These are phyloP conservation scores for Auxenochlorella pyrenoidosa DNA, from an alignment of 139 green algal genomes.

Conservation along the genomic window DNA sequence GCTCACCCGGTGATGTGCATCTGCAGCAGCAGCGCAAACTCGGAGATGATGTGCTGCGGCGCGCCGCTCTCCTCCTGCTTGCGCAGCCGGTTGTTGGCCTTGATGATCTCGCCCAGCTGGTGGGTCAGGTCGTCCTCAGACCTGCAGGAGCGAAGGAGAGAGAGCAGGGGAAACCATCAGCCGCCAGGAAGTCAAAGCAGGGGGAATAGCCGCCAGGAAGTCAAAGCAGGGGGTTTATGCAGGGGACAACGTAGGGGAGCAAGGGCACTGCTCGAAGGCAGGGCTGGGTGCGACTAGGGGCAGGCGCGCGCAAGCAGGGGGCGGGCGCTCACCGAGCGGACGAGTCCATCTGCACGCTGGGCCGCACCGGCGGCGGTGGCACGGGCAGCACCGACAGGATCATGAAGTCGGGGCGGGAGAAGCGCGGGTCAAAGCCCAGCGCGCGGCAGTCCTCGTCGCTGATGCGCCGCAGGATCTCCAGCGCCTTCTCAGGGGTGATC, in stretches of 20 bases:
- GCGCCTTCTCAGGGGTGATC: conserved; percentile 80
- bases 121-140: conserved; percentile 99
- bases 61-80: conserved; percentile 89
- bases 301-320: neutral
- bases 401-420: conserved; percentile 94
- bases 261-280: neutral
- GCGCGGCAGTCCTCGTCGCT: conserved; percentile 90
- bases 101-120: conserved; percentile 97
- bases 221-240: no score
- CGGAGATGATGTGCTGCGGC: conserved; percentile 90
- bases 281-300: neutral
- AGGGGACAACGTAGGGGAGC: neutral
- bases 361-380: conserved; percentile 90
- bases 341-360: conserved; percentile 94
- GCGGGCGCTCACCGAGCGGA: conserved; percentile 52
- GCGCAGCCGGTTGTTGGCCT: conserved; percentile 89
- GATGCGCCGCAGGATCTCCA: conserved; percentile 93
- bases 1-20: conserved; percentile 86
- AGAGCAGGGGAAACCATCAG: no score
- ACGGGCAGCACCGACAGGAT: conserved; percentile 94
- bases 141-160: conserved; percentile 35
- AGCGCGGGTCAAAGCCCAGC: conserved; percentile 90
- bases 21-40: conserved; percentile 85
- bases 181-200: no score
- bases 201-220: no score